These are phyloP conservation scores for Mortierella sp. DNA, from an alignment of 371 early-diverging fungal species.

Conservation along the genomic window DNA sequence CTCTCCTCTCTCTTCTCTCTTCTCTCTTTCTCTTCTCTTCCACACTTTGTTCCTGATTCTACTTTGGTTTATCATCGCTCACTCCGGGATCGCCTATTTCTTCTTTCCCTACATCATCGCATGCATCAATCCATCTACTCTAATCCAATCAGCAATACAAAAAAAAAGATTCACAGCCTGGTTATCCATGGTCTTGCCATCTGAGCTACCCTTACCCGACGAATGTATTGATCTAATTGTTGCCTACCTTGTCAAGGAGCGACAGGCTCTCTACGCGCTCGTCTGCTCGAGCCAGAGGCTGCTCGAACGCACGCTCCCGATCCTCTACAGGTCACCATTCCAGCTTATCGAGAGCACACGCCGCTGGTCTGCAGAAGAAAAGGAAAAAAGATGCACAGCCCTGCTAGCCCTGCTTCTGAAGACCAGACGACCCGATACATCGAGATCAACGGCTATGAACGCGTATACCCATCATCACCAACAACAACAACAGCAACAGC, in stretches of 20 bases:
- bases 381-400: slow-evolving; percentile 22
- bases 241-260: slow-evolving; percentile 39
- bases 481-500: not conserved
- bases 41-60: not conserved
- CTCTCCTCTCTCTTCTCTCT: not conserved
- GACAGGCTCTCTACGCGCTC: slow-evolving; percentile 44
- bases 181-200: slow-evolving; percentile 36
- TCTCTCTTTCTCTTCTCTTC: not conserved
- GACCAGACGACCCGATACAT: slow-evolving; percentile 4
- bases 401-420: slow-evolving; percentile 36
- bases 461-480: not conserved
- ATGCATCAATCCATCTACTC: not conserved
- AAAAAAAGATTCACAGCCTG: not conserved
- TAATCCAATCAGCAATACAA: not conserved
- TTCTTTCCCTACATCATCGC: not conserved
- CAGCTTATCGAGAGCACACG: slow-evolving; percentile 25
- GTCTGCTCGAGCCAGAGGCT: slow-evolving; percentile 35
- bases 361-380: slow-evolving; percentile 23
- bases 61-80: no score
- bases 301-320: slow-evolving; percentile 33
- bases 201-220: slow-evolving; percentile 46
- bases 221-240: slow-evolving; percentile 51
- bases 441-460: not conserved
- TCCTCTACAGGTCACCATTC: slow-evolving; percentile 49
- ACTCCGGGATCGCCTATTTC: not conserved